Percentiles rank a stretch among this genome's conserved stretches.
Conservation (phyloP, 1,284 basidiomycete genomes). For the Cutaneotrichosporon cavernicola region DNA sequence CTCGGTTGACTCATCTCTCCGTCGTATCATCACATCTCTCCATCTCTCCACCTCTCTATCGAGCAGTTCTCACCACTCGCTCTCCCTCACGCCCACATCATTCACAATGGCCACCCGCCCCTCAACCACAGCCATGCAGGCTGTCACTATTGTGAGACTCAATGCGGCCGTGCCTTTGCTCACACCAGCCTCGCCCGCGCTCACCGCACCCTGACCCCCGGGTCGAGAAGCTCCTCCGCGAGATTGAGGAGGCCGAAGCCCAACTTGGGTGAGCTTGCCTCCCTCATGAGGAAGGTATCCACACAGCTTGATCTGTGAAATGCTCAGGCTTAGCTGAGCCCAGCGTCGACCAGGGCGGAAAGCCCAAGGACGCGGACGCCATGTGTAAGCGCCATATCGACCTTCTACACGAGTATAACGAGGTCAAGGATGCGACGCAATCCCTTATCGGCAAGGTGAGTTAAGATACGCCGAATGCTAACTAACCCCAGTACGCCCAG, state of each 20-base stretch:
- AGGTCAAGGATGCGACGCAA: conserved; percentile 52
- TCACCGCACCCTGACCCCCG: conserved; percentile 15
- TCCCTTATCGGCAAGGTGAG: conserved; percentile 46
- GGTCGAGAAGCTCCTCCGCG: conserved; percentile 20
- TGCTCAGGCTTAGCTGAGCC: neutral
- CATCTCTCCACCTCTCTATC: neutral
- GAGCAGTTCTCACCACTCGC: neutral
- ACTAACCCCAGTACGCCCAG: conserved; percentile 43
- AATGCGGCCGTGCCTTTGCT: neutral
- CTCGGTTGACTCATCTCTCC: conserved; percentile 1
- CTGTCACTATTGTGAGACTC: conserved; percentile 4
- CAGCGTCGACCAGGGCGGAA: conserved; percentile 20
- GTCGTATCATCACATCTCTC: neutral
- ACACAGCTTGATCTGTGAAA: no score
- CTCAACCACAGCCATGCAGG: conserved; percentile 2
- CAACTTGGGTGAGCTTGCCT: conserved; percentile 29
- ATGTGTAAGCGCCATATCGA: conserved; percentile 46
- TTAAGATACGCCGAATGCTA: neutral
- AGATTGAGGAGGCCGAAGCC: conserved; percentile 27
- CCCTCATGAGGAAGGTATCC: neutral
- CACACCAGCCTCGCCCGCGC: conserved; percentile 12
- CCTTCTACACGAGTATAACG: conserved; percentile 51
- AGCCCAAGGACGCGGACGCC: conserved; percentile 33
- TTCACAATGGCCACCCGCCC: conserved; percentile 14
- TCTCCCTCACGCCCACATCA: neutral